Evolutionary conservation across 768 basidiomycete species (phyloP).

Genomic region (Clavaria fumosa): DNA sequence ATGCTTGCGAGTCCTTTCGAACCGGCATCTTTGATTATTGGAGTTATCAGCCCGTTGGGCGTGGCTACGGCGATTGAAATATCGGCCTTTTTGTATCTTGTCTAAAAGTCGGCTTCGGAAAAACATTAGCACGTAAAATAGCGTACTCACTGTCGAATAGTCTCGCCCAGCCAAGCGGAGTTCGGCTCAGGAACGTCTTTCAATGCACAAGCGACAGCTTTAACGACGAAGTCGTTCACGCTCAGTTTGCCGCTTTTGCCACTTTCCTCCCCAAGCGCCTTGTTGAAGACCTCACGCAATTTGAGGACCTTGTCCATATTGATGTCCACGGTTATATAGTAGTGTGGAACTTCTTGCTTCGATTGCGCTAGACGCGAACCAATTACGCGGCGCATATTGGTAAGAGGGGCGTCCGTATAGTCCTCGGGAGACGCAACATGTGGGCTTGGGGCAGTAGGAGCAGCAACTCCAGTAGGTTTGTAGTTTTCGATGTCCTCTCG

Average conservation of each 20-base stretch:
- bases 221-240: constrained; percentile 97
- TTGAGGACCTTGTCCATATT: constrained; percentile 95
- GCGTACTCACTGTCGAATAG: constrained; percentile 86
- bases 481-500: constrained; percentile 91
- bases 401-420: constrained; percentile 80
- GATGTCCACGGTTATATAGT: constrained; percentile 89
- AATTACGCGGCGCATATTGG: constrained; percentile 92
- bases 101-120: constrained; percentile 3
- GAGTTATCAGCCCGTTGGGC: constrained; percentile 89
- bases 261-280: constrained; percentile 64
- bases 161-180: constrained; percentile 93
- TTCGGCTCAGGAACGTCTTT: constrained; percentile 95
- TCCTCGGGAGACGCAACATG: constrained; percentile 43
- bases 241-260: constrained; percentile 88
- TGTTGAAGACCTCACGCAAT: constrained; percentile 92
- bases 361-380: constrained; percentile 82
- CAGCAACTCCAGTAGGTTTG: constrained; percentile 37
- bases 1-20: constrained; percentile 87
- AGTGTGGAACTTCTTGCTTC: constrained; percentile 92
- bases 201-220: constrained; percentile 82
- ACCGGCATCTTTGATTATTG: constrained; percentile 89
- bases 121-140: constrained; percentile 6
- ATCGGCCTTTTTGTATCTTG: constrained; percentile 89
- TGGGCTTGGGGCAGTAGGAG: constrained; percentile 30
- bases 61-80: constrained; percentile 97